A percentile compares a stretch with the other conserved stretches of the same genome.
phyloP scores from a whole-genome alignment of 495 filamentous ascomycete species.

The Daldinia vernicosa region DNA sequence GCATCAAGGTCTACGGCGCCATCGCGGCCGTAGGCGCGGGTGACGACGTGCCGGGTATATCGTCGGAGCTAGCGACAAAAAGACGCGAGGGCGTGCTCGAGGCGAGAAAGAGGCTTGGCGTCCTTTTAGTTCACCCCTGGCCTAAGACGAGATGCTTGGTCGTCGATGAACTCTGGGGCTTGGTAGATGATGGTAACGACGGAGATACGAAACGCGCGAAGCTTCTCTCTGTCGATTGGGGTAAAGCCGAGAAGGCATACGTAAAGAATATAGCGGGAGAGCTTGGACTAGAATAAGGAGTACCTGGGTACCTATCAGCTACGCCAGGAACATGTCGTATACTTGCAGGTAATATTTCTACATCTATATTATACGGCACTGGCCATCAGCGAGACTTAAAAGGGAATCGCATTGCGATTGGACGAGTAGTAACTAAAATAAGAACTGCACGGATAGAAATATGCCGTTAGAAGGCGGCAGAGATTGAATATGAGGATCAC shows the following conservation, averaged over 20 bases:
- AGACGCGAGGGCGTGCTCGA: slow-evolving; percentile 47
- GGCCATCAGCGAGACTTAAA: background rate
- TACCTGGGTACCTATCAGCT: background rate
- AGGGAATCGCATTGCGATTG: background rate
- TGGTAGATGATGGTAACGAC: slow-evolving; percentile 34
- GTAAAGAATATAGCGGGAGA: slow-evolving; percentile 46
- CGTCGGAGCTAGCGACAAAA: slow-evolving; percentile 28
- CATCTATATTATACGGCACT: background rate
- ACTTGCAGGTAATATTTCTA: background rate
- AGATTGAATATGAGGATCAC: background rate
- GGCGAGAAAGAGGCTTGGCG: slow-evolving; percentile 56
- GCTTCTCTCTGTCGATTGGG: slow-evolving; percentile 55
- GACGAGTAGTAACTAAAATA: background rate
- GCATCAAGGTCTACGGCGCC: slow-evolving; percentile 77
- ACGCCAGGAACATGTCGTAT: background rate
- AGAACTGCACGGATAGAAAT: background rate
- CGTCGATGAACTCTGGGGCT: slow-evolving; percentile 58
- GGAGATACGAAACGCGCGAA: slow-evolving; percentile 19
- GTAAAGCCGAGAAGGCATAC: slow-evolving; percentile 49
- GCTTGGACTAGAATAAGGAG: slow-evolving; percentile 45
- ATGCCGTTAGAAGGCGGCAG: background rate
- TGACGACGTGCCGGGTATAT: slow-evolving; percentile 6
- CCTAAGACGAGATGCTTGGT: slow-evolving; percentile 54
- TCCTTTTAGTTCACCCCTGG: slow-evolving; percentile 59
- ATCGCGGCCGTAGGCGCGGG: slow-evolving; percentile 50